Evolutionary conservation across 345 rosid species (phyloP), one percentile per base, ranked within the genome.

Genomic region (Mallotus nudiflorus): DNA sequence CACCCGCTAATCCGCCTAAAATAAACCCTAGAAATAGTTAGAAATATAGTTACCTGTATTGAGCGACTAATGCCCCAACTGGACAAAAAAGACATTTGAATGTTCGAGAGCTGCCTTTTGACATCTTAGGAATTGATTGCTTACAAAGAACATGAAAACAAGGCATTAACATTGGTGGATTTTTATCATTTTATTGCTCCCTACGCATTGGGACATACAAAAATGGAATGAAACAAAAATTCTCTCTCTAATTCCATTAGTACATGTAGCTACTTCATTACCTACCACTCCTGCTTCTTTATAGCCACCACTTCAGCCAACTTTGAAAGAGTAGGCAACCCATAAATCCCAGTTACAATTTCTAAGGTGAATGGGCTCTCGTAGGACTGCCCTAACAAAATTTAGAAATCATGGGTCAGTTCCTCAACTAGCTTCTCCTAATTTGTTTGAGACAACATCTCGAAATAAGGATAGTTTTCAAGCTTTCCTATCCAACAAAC

Each of bases 51-150:
- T 80, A 84, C 85, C 65, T 80, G 85, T 89, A 88, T n/a, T 29
- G 76, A 7, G 50, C 67, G 57, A 82, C 81, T 0, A 82, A 75
- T 20, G 76, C 81, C 67, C 83, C 88, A 1, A 81, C 55, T 28
- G 96, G 96, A 73, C 91, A 86, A 64, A 81, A 86, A 3, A 91
- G 89, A 35, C 96, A 90, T 73, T 86, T 90, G 62, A 90, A 86
- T 37, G 71, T 1, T 67, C 84, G 73, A 14, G 91, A 65, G 75
- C 73, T 71, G 75, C 71, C 80, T 73, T 84, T 86, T 0, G 92
- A 88, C 72, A 90, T 78, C 85, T 81, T 87, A 83, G 78, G 75
- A 72, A 90, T 86, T 4, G 92, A 86, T 61, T 88, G 88, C 79
- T 86, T 86, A 89, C 92, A 85, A 48, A 90, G 86, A 49, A 90